A percentile compares a stretch with the other conserved stretches of the same genome.
Conservation (phyloP, 2,329 filamentous ascomycete genomes). For the Magnaporthales sp. region DNA sequence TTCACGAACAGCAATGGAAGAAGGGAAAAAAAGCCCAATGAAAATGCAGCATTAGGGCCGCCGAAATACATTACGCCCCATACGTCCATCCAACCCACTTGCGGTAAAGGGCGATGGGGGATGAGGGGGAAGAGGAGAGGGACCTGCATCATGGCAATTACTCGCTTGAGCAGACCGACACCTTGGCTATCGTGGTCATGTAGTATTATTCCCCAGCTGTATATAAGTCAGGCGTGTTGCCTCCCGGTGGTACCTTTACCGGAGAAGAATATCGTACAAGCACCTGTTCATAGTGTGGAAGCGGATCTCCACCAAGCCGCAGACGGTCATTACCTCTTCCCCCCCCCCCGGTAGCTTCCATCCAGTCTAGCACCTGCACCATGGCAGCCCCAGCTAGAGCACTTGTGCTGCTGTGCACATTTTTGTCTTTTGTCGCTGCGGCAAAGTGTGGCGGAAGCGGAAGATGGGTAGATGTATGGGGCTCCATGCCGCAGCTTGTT, state of each 20-base stretch:
- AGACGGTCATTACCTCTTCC: not conserved
- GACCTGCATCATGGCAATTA: not conserved
- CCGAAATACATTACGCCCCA: not conserved
- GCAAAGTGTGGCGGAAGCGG: not conserved
- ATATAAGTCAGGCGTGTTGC: too few species aligned
- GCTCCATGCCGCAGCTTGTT: slow-evolving; percentile 52
- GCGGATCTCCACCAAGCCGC: too few species aligned
- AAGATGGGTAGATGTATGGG: slow-evolving; percentile 52
- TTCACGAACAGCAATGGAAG: not conserved
- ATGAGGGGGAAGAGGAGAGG: not conserved
- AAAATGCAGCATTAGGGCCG: not conserved
- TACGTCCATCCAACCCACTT: not conserved
- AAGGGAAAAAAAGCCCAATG: not conserved
- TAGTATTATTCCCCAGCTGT: not conserved
- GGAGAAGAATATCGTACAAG: too few species aligned
- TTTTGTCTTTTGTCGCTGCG: not conserved
- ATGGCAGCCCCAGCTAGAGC: not conserved
- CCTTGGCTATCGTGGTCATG: not conserved
- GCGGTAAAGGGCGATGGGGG: not conserved
- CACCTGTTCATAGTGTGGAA: too few species aligned
- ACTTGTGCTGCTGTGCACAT: slow-evolving; percentile 3
- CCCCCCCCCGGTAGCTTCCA: not conserved
- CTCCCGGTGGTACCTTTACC: too few species aligned
- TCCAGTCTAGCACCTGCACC: not conserved
- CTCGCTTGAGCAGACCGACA: not conserved